A percentile compares a stretch with the other conserved stretches of the same genome.
phyloP scores from a whole-genome alignment of 192 early-diverging fungal genomes.

The Podochytrium sp. region DNA sequence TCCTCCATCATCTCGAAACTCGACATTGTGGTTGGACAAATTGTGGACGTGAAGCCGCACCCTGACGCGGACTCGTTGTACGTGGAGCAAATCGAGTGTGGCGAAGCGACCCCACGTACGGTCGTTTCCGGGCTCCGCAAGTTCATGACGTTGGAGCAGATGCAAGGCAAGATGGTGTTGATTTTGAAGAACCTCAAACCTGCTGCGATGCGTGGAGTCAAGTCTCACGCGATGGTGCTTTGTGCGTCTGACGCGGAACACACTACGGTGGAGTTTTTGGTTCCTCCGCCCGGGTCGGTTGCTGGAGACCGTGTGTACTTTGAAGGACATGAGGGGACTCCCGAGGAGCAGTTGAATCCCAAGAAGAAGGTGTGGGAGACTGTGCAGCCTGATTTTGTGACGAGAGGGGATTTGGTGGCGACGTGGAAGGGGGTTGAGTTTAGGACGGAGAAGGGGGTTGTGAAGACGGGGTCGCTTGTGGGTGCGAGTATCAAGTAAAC shows the following conservation, averaged over 20 bases:
- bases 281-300: constrained; percentile 80
- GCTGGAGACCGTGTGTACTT: constrained; percentile 93
- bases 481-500: constrained; percentile 51
- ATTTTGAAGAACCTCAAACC: constrained; percentile 96
- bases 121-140: constrained; percentile 94
- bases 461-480: constrained; percentile 42
- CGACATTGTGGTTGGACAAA: constrained; percentile 92
- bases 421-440: constrained; percentile 55
- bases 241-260: constrained; percentile 86
- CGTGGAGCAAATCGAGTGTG: constrained; percentile 92
- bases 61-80: constrained; percentile 96
- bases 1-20: constrained; percentile 72
- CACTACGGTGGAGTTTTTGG: constrained; percentile 86
- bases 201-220: constrained; percentile 90
- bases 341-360: constrained; percentile 91
- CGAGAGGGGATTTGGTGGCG: constrained; percentile 56
- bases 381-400: constrained; percentile 81
- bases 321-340: constrained; percentile 84
- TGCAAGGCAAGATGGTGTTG: constrained; percentile 58
- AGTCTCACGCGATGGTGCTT: constrained; percentile 94
- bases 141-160: constrained; percentile 87
- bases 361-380: constrained; percentile 99
- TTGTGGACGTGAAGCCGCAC: constrained; percentile 82
- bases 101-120: constrained; percentile 81
- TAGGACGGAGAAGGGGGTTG: constrained; percentile 51